Conservation (phyloP, 2,329 filamentous ascomycete genomes). For the Clonostachys rhizophaga region DNA sequence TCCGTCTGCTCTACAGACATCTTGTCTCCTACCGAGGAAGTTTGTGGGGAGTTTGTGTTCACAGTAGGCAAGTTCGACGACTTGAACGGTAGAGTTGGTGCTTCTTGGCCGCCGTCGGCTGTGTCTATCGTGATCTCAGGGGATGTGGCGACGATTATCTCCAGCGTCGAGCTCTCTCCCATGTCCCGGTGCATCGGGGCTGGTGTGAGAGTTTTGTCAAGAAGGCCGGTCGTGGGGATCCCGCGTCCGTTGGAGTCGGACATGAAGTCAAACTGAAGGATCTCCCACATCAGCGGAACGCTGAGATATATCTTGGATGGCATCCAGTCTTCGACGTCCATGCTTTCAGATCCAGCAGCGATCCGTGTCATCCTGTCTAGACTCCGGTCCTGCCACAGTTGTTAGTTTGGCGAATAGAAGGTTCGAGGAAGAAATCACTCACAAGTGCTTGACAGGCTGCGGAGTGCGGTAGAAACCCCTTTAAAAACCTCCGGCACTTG, state of each 20-base stretch:
- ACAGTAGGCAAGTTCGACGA: slow-evolving; percentile 5
- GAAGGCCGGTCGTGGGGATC: slow-evolving; percentile 26
- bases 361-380: slow-evolving; percentile 43
- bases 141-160: slow-evolving; percentile 45
- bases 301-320: slow-evolving; percentile 47
- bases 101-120: slow-evolving; percentile 43
- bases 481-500: slow-evolving; percentile 43
- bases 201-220: slow-evolving; percentile 34
- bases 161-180: slow-evolving; percentile 31
- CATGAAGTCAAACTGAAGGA: slow-evolving; percentile 40
- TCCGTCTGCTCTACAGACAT: slow-evolving; percentile 23
- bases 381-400: slow-evolving; percentile 30
- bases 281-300: slow-evolving; percentile 47
- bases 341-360: slow-evolving; percentile 39
- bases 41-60: slow-evolving; percentile 12
- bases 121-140: slow-evolving; percentile 47
- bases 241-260: slow-evolving; percentile 21
- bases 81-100: slow-evolving; percentile 32
- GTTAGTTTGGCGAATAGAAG: slow-evolving; percentile 2
- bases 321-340: slow-evolving; percentile 46
- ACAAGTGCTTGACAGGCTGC: slow-evolving; percentile 39
- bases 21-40: slow-evolving; percentile 13
- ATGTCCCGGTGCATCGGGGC: slow-evolving; percentile 17
- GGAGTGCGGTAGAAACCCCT: slow-evolving; percentile 40
- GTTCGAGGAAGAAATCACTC: slow-evolving; percentile 7